These are phyloP conservation scores for Diaporthe ilicicola DNA, from an alignment of 2,329 filamentous ascomycete genomes.

Conservation along the genomic window DNA sequence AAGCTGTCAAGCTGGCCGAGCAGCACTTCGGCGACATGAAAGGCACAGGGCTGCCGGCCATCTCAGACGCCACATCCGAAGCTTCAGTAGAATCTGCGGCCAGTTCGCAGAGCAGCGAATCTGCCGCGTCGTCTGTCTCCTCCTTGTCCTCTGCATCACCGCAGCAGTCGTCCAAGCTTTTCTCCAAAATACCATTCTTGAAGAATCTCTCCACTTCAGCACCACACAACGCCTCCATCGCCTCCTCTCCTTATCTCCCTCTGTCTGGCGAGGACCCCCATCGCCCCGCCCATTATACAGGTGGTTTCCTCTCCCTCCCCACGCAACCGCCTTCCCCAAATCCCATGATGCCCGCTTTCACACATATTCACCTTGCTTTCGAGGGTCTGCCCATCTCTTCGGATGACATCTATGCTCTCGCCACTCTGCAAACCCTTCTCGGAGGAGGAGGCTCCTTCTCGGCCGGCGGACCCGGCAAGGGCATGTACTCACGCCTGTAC, in stretches of 20 bases:
- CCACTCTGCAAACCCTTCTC: conserved; percentile 93
- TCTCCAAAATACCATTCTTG: conserved; percentile 82
- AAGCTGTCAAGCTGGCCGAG: conserved; percentile 82
- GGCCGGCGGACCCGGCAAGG: conserved; percentile 95
- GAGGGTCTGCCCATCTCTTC: conserved; percentile 92
- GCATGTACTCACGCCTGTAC: conserved; percentile 98
- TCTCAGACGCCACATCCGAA: conserved; percentile 67
- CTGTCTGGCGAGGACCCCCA: conserved; percentile 63
- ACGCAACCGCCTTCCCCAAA: conserved; percentile 80
- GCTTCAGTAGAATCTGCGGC: conserved; percentile 56
- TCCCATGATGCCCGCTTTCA: conserved; percentile 81
- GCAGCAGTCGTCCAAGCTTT: conserved; percentile 67
- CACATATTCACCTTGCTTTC: conserved; percentile 94
- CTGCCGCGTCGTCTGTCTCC: conserved; percentile 44
- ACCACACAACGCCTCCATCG: conserved; percentile 66
- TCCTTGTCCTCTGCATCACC: conserved; percentile 41
- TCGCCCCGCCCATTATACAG: conserved; percentile 83
- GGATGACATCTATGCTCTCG: conserved; percentile 94
- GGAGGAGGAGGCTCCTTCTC: conserved; percentile 97
- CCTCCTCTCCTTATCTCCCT: conserved; percentile 52
- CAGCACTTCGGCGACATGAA: conserved; percentile 94
- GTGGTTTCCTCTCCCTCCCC: conserved; percentile 88
- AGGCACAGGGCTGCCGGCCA: conserved; percentile 54
- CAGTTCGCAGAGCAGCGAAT: conserved; percentile 43
- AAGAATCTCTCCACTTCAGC: conserved; percentile 86